Evolutionary conservation across 2,329 filamentous ascomycete species (phyloP), one percentile per base, ranked within the genome.

Genomic region (Hypoxylon sp.): DNA sequence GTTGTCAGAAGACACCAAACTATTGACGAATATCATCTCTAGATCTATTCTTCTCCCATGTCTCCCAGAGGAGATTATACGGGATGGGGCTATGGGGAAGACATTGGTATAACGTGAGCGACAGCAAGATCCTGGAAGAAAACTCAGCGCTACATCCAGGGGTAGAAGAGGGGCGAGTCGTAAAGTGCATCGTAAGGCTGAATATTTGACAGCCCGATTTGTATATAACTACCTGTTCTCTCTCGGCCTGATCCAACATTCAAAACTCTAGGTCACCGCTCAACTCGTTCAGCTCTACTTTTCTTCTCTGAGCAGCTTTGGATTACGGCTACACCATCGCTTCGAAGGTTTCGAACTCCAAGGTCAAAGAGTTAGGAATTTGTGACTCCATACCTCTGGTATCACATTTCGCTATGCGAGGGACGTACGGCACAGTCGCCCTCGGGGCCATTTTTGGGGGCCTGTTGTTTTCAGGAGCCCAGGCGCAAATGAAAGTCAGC

Each of bases 401-500:
- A 14, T 46, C 27, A 10, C 4, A 20, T 11, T 51, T 44, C 33
- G 42, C 6, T 11, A 66, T 61, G 63, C 25, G 44, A 13, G 22
- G 37, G 2, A 33, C 44, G 44, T 20, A 44, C 42, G 13, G 33
- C 27, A 44, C 54, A 53, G 61, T 25, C 40, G 49, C 62, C 48
- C 62, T 65, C 20, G 22, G 54, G 48, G 56, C 61, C 14, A 51
- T 59, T 17, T 25, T 58, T n/a, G 60, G 60, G n/a, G 22, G 42
- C 14, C 20, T 69, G 11, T 35, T 62, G 8, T 55, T 58, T 7
- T 31, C 54, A 5, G 51, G 55, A 31, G 50, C 55, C 2, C 37
- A 60, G 1, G 67, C 63, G n/a, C 59, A 63, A 42, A 71, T 71
- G 61, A 71, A 69, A 44, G 63, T 72, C 55, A 65, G 65, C 57